Evolutionary conservation across 805 yeast species (phyloP).

Genomic region (Candida silvatica): DNA sequence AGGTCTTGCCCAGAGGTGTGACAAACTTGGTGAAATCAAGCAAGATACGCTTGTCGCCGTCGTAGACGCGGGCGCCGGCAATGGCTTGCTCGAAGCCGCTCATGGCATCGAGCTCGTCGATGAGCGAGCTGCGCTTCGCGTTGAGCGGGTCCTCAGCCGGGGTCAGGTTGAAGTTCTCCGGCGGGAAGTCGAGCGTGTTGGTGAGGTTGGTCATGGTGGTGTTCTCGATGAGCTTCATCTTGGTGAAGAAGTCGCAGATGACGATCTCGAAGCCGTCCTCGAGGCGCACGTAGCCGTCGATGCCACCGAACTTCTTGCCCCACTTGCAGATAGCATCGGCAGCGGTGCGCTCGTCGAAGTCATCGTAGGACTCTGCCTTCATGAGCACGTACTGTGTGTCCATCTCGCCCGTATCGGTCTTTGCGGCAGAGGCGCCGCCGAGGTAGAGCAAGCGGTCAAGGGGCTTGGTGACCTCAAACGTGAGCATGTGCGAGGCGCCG

Average conservation of each 20-base stretch:
- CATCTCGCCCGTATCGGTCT: constrained; percentile 48
- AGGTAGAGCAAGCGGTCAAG: constrained; percentile 39
- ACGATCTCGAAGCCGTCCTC: constrained; percentile 59
- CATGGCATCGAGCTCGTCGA: constrained; percentile 24
- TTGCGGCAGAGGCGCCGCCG: constrained; percentile 70
- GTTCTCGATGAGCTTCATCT: constrained; percentile 37
- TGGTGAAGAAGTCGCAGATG: constrained; percentile 48
- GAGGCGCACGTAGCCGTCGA: constrained; percentile 51
- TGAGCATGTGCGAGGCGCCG: constrained; percentile 24
- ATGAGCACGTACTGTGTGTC: constrained; percentile 43
- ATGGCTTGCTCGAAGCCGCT: constrained; percentile 34
- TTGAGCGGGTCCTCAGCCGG: not conserved
- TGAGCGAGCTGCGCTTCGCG: constrained; percentile 11
- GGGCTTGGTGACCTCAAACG: constrained; percentile 40
- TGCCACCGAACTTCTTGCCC: constrained; percentile 36
- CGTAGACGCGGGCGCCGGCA: constrained; percentile 38
- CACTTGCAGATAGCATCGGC: constrained; percentile 48
- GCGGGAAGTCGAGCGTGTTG: constrained; percentile 31
- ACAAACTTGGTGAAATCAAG: constrained; percentile 45
- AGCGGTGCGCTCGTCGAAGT: constrained; percentile 32
- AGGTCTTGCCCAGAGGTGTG: constrained; percentile 45
- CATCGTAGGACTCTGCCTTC: constrained; percentile 20
- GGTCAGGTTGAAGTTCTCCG: constrained; percentile 6
- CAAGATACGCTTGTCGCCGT: constrained; percentile 38
- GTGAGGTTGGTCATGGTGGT: constrained; percentile 30